Evolutionary conservation across 1,284 basidiomycete genomes (phyloP), one percentile per base, ranked within the genome.

Genomic region (Gastroboletus turbinatus): DNA sequence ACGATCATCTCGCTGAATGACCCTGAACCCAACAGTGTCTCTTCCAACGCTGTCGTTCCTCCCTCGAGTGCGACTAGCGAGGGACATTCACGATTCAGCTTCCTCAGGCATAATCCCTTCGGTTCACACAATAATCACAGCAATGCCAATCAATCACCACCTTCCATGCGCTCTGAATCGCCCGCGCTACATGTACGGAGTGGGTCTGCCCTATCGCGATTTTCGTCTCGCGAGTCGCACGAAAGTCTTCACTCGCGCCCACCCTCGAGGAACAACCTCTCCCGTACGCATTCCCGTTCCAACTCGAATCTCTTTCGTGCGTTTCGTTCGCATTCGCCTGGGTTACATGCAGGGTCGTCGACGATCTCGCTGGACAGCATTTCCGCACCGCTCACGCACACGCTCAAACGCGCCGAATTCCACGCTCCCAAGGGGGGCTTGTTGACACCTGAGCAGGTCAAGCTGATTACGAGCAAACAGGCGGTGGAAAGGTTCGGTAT

Each of bases 301-400:
- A 65, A 58, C 25, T 78, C 76, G n/a, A 58, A 53, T n/a, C 53
- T 70, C 27, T 46, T 63, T 10, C 65, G 59, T 4, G 48, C 48
- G 0, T 53, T 64, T 21, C 65, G 54, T 29, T 54, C 63, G 11
- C 55, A 62, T 6, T 63, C 65, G 47, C 63, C 63, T 9, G 60
- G 50, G 7, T 21, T 38, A 51, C 63, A 46, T 6, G 66, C 76
- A 35, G 73, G 71, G 25, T 78, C 77, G 21, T 80, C 79, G 38
- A 69, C 67, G 52, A 71, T 81, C 50, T 77, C 77, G 17, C 64
- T 81, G 33, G 69, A 74, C 60, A 77, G 72, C 13, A 83, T 83
- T 55, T 81, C 79, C 14, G 60, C 80, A 9, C 81, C 81, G 19
- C 73, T 83, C 25, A 68, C 76, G 23, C 79, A 83, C 62, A 83